Evolutionary conservation across 129 eudicot species (phyloP), one percentile per base, ranked within the genome.

Genomic region (Flaveria sonorensis): DNA sequence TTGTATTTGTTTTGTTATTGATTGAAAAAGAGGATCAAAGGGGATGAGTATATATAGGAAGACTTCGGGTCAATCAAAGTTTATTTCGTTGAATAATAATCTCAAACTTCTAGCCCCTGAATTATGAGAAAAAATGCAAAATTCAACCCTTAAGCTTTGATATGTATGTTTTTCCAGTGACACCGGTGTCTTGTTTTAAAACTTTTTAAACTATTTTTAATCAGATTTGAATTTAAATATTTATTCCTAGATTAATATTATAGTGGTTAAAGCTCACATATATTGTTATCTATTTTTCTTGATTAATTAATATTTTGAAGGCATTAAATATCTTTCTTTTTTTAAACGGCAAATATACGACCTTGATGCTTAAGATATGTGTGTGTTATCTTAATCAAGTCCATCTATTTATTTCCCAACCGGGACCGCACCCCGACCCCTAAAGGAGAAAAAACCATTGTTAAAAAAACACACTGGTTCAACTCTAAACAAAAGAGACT

Each of bases 381-480:
- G 0, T 0, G 0, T 28, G 0, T 28, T 3, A 28, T 28, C 0
- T 28, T 28, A 28, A 28, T 28, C 4, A 0, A 0, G 32, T 3
- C 0, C 0, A 28, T 4, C 4, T 28, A 28, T 28, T 3, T 4
- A 4, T 28, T 28, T 28, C 2, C 0, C 4, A 28, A 0, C 4
- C 32, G 4, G 4, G 0, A 28, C 0, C 32, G 4, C 32, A 28
- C 4, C 32, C 4, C 32, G 4, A 28, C 32, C 2, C 32, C 4
- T 4, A 3, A 0, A 28, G 4, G 4, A 28, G 32, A 0, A 28
- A 28, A 28, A 28, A 3, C 0, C 4, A 28, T 28, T 28, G 4
- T 0, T 28, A 0, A 28, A 0, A 28, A 28, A 28, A 28, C 4
- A 4, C 30, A 0, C 4, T 3, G 2, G 4, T 0, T 4, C 0